Evolutionary conservation across 2,329 filamentous ascomycete genomes (phyloP).

Genomic region (Cytospora paraplurivora): DNA sequence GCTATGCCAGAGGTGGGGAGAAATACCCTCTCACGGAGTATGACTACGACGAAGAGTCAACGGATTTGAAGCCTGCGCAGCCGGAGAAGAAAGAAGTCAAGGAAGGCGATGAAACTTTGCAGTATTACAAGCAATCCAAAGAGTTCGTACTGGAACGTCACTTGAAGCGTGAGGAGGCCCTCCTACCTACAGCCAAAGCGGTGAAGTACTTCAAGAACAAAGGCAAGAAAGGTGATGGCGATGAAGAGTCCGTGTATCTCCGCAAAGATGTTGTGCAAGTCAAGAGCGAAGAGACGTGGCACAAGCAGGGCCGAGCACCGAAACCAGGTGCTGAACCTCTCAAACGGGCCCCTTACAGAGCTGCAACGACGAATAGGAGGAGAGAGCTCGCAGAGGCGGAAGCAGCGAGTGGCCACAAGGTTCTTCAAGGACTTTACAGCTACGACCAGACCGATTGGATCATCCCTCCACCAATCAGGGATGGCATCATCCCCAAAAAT

Average conservation of each 20-base stretch:
- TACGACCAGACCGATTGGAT: slow-evolving; percentile 92
- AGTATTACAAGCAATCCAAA: slow-evolving; percentile 83
- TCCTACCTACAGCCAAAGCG: slow-evolving; percentile 67
- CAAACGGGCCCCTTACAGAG: slow-evolving; percentile 87
- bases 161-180: slow-evolving; percentile 86
- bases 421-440: slow-evolving; percentile 83
- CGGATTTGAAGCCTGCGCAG: slow-evolving; percentile 72
- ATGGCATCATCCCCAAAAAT: slow-evolving; percentile 91
- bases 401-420: slow-evolving; percentile 76
- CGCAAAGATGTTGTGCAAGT: slow-evolving; percentile 80
- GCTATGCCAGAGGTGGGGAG: slow-evolving; percentile 60
- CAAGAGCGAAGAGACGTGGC: slow-evolving; percentile 94
- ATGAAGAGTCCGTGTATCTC: slow-evolving; percentile 78
- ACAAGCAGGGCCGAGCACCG: slow-evolving; percentile 87
- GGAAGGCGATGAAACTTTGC: slow-evolving; percentile 78
- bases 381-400: slow-evolving; percentile 87
- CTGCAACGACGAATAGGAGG: slow-evolving; percentile 83
- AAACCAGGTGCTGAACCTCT: slow-evolving; percentile 70
- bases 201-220: slow-evolving; percentile 79
- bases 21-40: slow-evolving; percentile 63
- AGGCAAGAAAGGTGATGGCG: slow-evolving; percentile 67
- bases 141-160: slow-evolving; percentile 87
- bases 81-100: slow-evolving; percentile 72
- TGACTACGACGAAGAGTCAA: slow-evolving; percentile 78
- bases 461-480: slow-evolving; percentile 80